These are phyloP conservation scores for Pseudogymnoascus sp. DNA, from an alignment of 2,329 filamentous ascomycete species.

Conservation along the genomic window DNA sequence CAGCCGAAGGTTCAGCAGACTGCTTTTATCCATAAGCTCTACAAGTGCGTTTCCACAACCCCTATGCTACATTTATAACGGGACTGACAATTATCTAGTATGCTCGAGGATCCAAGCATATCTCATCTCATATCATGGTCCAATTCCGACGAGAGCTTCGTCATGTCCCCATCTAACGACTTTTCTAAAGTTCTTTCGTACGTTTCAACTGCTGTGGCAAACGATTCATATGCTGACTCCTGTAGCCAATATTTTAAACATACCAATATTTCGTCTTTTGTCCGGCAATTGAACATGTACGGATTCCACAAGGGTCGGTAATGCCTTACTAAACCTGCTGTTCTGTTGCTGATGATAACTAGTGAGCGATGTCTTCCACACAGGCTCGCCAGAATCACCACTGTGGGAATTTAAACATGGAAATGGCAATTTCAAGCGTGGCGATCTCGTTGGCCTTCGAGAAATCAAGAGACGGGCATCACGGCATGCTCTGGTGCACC, in stretches of 20 bases:
- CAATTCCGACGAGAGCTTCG: conserved; percentile 86
- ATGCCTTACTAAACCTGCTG: conserved; percentile 17
- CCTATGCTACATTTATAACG: neutral
- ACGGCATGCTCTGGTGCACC: conserved; percentile 83
- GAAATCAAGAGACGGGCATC: conserved; percentile 96
- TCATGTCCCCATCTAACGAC: conserved; percentile 95
- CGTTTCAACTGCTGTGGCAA: conserved; percentile 31
- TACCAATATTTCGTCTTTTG: conserved; percentile 97
- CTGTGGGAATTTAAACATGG: conserved; percentile 99
- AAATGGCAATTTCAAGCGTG: conserved; percentile 92
- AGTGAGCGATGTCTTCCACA: conserved; percentile 99
- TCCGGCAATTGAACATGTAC: conserved; percentile 98
- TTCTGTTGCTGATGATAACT: conserved; percentile 14
- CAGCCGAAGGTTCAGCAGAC: conserved; percentile 98
- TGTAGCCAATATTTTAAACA: conserved; percentile 96
- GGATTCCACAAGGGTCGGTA: conserved; percentile 91
- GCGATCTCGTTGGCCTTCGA: conserved; percentile 79
- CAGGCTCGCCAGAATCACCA: conserved; percentile 82
- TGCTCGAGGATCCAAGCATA: conserved; percentile 90
- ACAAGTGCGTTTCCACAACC: conserved; percentile 63
- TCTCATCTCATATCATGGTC: conserved; percentile 97
- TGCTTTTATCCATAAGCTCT: conserved; percentile 97
- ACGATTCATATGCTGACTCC: conserved; percentile 19
- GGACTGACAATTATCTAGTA: conserved; percentile 46
- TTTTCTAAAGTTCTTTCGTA: conserved; percentile 98